These are phyloP conservation scores for Dendrocalamus latiflorus DNA, from an alignment of 202 grass and related monocot genomes.

Conservation along the genomic window DNA sequence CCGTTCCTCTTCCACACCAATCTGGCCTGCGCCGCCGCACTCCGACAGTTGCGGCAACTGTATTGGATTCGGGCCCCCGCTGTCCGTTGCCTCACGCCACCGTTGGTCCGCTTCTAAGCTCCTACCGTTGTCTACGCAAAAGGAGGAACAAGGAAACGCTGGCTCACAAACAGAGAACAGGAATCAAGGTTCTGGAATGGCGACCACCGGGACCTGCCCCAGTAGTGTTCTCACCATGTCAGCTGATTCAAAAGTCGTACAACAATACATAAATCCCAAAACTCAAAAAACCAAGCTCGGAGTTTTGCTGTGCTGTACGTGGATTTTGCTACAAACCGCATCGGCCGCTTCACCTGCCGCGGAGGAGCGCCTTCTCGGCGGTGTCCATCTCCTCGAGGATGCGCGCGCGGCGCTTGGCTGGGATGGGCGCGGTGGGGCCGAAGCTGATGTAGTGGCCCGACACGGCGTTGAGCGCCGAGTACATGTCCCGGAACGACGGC, in stretches of 20 bases:
- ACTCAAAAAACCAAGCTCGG: constrained; percentile 4
- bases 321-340: constrained; percentile 2
- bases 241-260: background rate
- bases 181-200: background rate
- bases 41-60: no score
- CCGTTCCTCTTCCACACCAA: no score
- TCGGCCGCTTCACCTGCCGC: constrained; percentile 52
- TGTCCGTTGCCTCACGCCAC: background rate
- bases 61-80: no score
- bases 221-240: constrained; percentile 11
- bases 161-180: no score
- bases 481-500: constrained; percentile 91
- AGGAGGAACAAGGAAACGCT: no score
- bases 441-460: constrained; percentile 99
- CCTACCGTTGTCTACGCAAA: background rate
- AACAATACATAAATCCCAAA: constrained; percentile 7
- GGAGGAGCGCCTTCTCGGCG: constrained; percentile 91
- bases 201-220: background rate
- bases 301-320: background rate
- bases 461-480: constrained; percentile 94
- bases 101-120: background rate
- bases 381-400: constrained; percentile 98
- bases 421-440: constrained; percentile 93
- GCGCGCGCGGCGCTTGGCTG: constrained; percentile 81
- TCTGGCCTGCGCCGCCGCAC: no score